Evolutionary conservation across 352 stramenopile species (phyloP).

Genomic region (Peronospora destructor): DNA sequence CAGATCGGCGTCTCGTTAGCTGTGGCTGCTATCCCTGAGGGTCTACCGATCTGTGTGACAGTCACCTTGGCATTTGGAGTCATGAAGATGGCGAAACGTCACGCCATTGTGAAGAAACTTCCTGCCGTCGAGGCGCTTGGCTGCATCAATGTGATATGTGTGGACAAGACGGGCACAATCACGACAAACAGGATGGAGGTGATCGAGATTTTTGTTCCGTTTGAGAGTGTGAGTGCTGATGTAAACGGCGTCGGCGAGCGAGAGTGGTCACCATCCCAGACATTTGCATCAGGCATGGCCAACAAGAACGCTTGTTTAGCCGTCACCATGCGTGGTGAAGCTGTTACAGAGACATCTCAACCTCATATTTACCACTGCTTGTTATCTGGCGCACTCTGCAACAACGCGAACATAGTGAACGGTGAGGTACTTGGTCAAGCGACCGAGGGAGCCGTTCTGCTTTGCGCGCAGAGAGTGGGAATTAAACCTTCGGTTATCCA

Average conservation of each 20-base stretch:
- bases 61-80: conserved; percentile 73
- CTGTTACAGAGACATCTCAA: conserved; percentile 51
- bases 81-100: conserved; percentile 82
- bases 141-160: conserved; percentile 90
- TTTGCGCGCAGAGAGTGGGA: conserved; percentile 62
- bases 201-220: conserved; percentile 76
- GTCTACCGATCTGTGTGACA: conserved; percentile 74
- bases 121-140: conserved; percentile 79
- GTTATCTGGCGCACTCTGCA: conserved; percentile 66
- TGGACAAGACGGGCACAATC: conserved; percentile 94
- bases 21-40: conserved; percentile 72
- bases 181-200: conserved; percentile 88
- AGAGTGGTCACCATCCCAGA: conserved; percentile 9
- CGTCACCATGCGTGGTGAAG: conserved; percentile 56
- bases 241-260: conserved; percentile 53
- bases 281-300: conserved; percentile 3
- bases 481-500: conserved; percentile 34
- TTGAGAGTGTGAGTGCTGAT: conserved; percentile 62
- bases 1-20: conserved; percentile 91
- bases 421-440: conserved; percentile 75
- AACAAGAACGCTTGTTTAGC: conserved; percentile 17
- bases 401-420: conserved; percentile 63
- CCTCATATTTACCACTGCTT: conserved; percentile 74
- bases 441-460: conserved; percentile 65
- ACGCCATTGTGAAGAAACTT: conserved; percentile 87